phyloP scores from a whole-genome alignment of 495 filamentous ascomycete species.

The Lepidopterella palustris region DNA sequence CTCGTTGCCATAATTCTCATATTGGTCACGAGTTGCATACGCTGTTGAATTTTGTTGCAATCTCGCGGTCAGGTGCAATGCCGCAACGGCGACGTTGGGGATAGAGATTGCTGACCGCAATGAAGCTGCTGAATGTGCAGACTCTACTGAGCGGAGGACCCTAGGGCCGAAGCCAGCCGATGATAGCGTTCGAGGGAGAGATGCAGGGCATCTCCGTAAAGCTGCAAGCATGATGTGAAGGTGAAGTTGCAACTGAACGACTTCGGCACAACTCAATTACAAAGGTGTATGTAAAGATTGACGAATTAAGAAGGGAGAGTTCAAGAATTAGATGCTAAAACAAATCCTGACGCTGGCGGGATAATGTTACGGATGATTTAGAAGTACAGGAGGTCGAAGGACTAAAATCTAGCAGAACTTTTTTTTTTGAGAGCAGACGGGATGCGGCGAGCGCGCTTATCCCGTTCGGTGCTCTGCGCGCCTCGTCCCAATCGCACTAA shows the following conservation, averaged over 20 bases:
- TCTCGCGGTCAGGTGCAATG: slow-evolving; percentile 22
- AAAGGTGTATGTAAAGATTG: background rate
- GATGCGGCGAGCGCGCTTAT: no score
- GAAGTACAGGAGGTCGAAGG: no score
- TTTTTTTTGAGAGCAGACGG: no score
- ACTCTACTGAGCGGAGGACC: slow-evolving; percentile 1
- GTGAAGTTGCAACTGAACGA: background rate
- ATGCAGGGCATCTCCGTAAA: slow-evolving; percentile 32
- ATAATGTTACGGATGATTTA: no score
- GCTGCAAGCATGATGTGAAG: slow-evolving; percentile 1
- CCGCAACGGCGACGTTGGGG: slow-evolving; percentile 12
- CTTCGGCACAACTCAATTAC: background rate
- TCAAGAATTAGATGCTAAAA: no score
- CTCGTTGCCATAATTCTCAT: background rate
- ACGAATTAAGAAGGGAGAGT: no score
- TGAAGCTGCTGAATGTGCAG: slow-evolving; percentile 3
- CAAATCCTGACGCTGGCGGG: no score
- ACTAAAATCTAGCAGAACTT: no score
- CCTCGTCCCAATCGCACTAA: no score
- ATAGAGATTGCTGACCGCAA: slow-evolving; percentile 6
- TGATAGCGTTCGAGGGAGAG: slow-evolving; percentile 28
- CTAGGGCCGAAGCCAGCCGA: slow-evolving; percentile 10
- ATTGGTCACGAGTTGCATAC: slow-evolving; percentile 2
- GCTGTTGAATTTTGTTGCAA: slow-evolving; percentile 20
- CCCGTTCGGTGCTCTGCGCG: no score